phyloP scores from a whole-genome alignment of 345 rosid species.

The Gossypium australe region DNA sequence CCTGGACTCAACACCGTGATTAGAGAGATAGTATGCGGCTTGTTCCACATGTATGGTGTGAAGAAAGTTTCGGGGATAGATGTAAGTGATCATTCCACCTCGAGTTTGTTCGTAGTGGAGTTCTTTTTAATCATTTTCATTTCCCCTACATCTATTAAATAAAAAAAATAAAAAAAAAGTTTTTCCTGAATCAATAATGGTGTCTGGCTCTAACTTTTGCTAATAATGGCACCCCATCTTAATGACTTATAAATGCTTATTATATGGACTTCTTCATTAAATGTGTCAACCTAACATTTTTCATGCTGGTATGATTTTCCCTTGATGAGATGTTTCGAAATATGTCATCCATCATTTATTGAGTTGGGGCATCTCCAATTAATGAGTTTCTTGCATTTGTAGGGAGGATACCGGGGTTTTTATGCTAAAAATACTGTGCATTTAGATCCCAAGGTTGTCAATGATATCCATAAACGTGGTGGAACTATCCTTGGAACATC shows the following conservation, averaged over 20 bases:
- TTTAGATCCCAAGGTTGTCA: conserved; percentile 55
- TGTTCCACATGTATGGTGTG: conserved; percentile 77
- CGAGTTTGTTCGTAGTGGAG: background rate
- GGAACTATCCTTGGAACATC: conserved; percentile 82
- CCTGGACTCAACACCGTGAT: conserved; percentile 85
- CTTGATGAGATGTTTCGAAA: background rate
- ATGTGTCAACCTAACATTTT: background rate
- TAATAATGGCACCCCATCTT: background rate
- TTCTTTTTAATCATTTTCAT: background rate
- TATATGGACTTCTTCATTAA: background rate
- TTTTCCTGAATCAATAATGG: background rate
- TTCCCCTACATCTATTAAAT: background rate
- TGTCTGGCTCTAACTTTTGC: background rate
- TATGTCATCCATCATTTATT: background rate
- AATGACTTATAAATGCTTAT: background rate
- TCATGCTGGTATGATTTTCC: background rate
- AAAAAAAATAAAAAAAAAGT: background rate
- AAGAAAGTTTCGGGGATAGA: conserved; percentile 68
- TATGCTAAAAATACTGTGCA: conserved; percentile 59
- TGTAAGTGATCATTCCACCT: conserved; percentile 30
- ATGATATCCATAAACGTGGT: conserved; percentile 76
- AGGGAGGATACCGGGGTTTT: conserved; percentile 90
- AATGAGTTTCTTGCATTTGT: conserved; percentile 9
- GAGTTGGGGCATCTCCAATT: background rate
- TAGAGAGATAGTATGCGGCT: conserved; percentile 69